phyloP scores from a whole-genome alignment of 805 yeast genomes.

The Ogataea glucozyma region DNA sequence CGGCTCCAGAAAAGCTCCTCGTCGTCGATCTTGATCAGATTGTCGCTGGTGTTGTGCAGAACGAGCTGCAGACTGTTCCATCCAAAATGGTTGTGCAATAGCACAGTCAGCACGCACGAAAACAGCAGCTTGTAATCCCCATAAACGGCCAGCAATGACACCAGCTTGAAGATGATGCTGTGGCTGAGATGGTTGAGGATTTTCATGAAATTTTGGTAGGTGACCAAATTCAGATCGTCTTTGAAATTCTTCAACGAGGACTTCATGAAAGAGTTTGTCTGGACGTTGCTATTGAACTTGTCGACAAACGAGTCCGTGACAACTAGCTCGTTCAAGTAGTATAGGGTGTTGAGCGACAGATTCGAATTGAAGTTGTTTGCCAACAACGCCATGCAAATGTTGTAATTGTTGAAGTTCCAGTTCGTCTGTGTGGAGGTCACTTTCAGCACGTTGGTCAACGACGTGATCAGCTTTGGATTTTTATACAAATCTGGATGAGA shows the following conservation, averaged over 20 bases:
- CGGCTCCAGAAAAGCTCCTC: conserved; percentile 33
- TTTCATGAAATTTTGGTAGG: conserved; percentile 21
- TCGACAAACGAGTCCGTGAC: conserved; percentile 26
- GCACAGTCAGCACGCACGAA: conserved; percentile 41
- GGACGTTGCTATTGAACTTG: conserved; percentile 24
- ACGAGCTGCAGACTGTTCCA: conserved; percentile 38
- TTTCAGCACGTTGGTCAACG: conserved; percentile 21
- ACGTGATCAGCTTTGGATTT: conserved; percentile 24
- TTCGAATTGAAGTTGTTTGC: conserved; percentile 17
- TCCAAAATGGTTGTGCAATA: conserved; percentile 54
- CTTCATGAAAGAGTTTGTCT: conserved; percentile 20
- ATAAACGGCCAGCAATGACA: conserved; percentile 29
- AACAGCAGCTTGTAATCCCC: conserved; percentile 41
- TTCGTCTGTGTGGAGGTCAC: conserved; percentile 16
- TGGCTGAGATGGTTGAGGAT: conserved; percentile 21
- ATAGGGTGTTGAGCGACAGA: conserved; percentile 22
- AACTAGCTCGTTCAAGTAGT: conserved; percentile 25
- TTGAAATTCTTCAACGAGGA: conserved; percentile 26
- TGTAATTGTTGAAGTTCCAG: conserved; percentile 24
- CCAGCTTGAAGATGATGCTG: conserved; percentile 20
- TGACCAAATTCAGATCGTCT: conserved; percentile 30
- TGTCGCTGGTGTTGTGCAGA: conserved; percentile 19
- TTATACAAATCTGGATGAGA: conserved; percentile 22
- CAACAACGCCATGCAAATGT: conserved; percentile 16
- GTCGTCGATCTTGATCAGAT: conserved; percentile 23